phyloP scores from a whole-genome alignment of 2,329 filamentous ascomycete species.

The Fusarium kyushuense region DNA sequence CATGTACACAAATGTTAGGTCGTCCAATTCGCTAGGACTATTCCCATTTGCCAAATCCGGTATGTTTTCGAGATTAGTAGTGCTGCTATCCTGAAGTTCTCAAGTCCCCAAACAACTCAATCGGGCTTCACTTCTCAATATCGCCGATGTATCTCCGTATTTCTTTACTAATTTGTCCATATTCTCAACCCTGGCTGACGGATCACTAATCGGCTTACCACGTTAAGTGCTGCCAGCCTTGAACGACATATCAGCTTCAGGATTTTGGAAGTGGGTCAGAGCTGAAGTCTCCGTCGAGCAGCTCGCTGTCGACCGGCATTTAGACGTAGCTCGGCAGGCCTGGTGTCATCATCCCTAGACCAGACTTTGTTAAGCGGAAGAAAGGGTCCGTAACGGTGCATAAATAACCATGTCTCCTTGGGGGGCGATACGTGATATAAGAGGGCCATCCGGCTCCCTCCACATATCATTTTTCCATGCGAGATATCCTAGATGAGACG shows the following conservation, averaged over 20 bases:
- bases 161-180: too few species aligned
- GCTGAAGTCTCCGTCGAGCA: background rate
- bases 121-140: too few species aligned
- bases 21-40: too few species aligned
- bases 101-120: too few species aligned
- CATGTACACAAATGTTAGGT: too few species aligned
- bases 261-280: background rate
- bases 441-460: too few species aligned
- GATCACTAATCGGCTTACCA: background rate
- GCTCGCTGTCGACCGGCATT: accelerated
- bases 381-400: background rate
- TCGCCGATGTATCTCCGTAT: too few species aligned
- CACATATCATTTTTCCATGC: too few species aligned
- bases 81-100: too few species aligned
- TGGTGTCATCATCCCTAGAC: background rate
- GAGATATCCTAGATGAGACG: background rate
- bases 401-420: background rate
- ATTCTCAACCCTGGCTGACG: background rate
- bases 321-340: background rate
- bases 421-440: background rate
- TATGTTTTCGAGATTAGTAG: too few species aligned
- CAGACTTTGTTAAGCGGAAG: background rate
- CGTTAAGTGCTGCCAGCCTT: background rate
- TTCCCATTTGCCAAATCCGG: too few species aligned
- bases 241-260: background rate